These are phyloP conservation scores for Infundibulicybe gibba DNA, from an alignment of 768 basidiomycete species.

Conservation along the genomic window DNA sequence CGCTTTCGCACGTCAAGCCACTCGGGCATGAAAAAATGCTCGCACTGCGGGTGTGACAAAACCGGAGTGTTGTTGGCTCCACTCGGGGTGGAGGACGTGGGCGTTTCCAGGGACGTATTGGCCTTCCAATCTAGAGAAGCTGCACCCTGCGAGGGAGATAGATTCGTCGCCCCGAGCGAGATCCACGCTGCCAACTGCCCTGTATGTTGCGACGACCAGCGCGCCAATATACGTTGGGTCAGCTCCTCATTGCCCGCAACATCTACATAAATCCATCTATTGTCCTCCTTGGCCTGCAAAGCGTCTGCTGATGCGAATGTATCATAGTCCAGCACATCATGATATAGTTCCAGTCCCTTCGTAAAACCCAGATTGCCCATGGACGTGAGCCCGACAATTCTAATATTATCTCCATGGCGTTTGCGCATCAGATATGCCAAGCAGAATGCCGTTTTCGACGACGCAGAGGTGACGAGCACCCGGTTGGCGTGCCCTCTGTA, in stretches of 20 bases:
- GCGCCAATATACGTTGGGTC: slow-evolving; percentile 38
- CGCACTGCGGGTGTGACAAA: slow-evolving; percentile 30
- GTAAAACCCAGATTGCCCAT: slow-evolving; percentile 53
- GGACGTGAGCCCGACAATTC: slow-evolving; percentile 61
- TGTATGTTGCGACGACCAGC: slow-evolving; percentile 36
- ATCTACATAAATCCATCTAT: slow-evolving; percentile 59
- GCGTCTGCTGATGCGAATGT: slow-evolving; percentile 27
- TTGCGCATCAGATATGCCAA: slow-evolving; percentile 57
- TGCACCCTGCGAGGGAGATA: slow-evolving; percentile 38
- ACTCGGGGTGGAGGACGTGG: slow-evolving; percentile 1
- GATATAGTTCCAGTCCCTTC: slow-evolving; percentile 47
- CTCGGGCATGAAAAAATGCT: slow-evolving; percentile 67
- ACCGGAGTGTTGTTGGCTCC: slow-evolving; percentile 1
- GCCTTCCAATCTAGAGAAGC: slow-evolving; percentile 32
- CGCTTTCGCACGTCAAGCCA: slow-evolving; percentile 57
- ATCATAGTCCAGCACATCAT: slow-evolving; percentile 56
- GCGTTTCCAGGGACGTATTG: slow-evolving; percentile 25
- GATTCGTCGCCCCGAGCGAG: slow-evolving; percentile 53
- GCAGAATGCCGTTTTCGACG: slow-evolving; percentile 71
- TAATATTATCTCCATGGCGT: slow-evolving; percentile 29
- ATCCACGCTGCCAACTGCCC: slow-evolving; percentile 36
- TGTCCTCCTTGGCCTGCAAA: slow-evolving; percentile 20
- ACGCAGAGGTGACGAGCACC: slow-evolving; percentile 66
- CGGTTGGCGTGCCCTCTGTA: slow-evolving; percentile 45
- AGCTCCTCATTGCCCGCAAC: slow-evolving; percentile 54